Percentiles rank a stretch among this genome's conserved stretches.
These are phyloP conservation scores for Pyrenophora teres DNA, from an alignment of 2,329 filamentous ascomycete species.

Conservation along the genomic window DNA sequence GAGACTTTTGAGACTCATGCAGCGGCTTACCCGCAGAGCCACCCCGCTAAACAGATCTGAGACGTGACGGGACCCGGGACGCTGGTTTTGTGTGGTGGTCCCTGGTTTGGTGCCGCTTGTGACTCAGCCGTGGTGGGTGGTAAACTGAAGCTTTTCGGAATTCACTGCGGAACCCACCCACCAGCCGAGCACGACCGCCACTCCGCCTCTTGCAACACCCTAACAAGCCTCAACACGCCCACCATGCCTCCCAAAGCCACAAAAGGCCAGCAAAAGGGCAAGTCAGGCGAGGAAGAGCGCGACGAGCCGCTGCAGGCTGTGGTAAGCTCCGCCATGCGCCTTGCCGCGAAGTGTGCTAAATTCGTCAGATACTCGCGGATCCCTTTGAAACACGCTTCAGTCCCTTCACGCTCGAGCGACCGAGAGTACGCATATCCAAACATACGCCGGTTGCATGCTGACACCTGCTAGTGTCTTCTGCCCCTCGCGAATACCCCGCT, in stretches of 20 bases:
- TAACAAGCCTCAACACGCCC: conserved; percentile 45
- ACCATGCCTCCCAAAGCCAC: conserved; percentile 56
- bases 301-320: conserved; percentile 68
- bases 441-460: conserved; percentile 18
- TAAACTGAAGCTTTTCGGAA: conserved; percentile 17
- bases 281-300: conserved; percentile 59
- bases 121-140: conserved; percentile 21
- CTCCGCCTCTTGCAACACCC: conserved; percentile 11
- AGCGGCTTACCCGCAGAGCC: conserved; percentile 31
- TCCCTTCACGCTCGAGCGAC: conserved; percentile 86
- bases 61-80: conserved; percentile 25
- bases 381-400: conserved; percentile 91
- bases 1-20: conserved; percentile 19
- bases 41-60: conserved; percentile 28
- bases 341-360: conserved; percentile 21
- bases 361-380: conserved; percentile 78
- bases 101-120: conserved; percentile 12
- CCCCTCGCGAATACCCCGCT: conserved; percentile 91
- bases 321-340: conserved; percentile 48
- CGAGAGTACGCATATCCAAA: conserved; percentile 66
- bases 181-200: conserved; percentile 15
- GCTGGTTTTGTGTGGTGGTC: conserved; percentile 21
- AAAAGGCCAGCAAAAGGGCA: conserved; percentile 49
- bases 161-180: conserved; percentile 17
- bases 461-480: conserved; percentile 73